Evolutionary conservation across 148 eudicot species (phyloP).

Genomic region (Linanthus parryae): DNA sequence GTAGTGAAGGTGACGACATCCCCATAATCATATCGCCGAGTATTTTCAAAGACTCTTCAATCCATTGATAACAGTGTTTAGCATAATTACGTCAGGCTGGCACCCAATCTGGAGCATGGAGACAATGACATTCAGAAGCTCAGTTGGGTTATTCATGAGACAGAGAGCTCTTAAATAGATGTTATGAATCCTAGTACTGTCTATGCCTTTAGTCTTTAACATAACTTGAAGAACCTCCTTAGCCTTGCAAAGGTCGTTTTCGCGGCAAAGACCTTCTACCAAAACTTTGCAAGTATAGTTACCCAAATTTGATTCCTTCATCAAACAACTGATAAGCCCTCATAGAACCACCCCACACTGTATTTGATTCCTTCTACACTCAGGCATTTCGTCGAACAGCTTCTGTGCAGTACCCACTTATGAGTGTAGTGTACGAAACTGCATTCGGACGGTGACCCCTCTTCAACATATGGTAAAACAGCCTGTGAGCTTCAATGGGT

Average conservation of each 20-base stretch:
- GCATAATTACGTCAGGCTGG: constrained; percentile 68
- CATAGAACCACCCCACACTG: constrained; percentile 74
- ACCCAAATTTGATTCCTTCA: constrained; percentile 63
- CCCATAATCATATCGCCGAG: constrained; percentile 69
- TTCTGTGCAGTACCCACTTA: constrained; percentile 62
- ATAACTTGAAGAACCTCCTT: constrained; percentile 51
- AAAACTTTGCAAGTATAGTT: constrained; percentile 60
- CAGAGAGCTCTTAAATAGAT: constrained; percentile 77
- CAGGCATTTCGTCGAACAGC: constrained; percentile 66
- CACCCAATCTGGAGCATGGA: constrained; percentile 59
- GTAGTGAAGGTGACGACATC: constrained; percentile 77
- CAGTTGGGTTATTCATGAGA: constrained; percentile 43
- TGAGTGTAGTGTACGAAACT: constrained; percentile 64
- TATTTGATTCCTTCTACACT: constrained; percentile 24
- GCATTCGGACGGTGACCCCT: constrained; percentile 62
- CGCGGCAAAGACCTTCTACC: constrained; percentile 70
- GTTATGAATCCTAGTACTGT: constrained; percentile 60
- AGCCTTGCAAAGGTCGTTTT: constrained; percentile 48
- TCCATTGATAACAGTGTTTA: constrained; percentile 70
- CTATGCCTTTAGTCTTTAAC: constrained; percentile 37
- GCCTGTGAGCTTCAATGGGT: constrained; percentile 35
- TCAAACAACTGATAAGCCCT: constrained; percentile 88
- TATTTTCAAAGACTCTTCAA: constrained; percentile 56
- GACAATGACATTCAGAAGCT: constrained; percentile 65
- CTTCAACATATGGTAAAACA: constrained; percentile 50